phyloP scores from a whole-genome alignment of 1,139 yeast species.

The Pichiaceae sp. region DNA sequence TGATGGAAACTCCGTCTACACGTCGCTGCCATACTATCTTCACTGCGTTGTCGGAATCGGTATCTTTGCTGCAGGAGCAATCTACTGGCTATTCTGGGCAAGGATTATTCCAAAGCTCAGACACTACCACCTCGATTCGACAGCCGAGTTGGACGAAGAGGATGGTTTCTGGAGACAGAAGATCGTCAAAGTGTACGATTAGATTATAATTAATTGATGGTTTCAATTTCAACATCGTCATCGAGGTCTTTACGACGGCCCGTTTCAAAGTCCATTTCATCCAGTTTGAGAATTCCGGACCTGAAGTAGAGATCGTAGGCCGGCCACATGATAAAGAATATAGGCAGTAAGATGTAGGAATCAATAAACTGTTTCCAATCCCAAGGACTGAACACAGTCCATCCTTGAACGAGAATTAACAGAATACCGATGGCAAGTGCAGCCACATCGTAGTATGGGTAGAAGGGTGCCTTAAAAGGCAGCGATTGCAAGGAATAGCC shows the following conservation, averaged over 20 bases:
- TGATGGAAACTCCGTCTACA: conserved; percentile 58
- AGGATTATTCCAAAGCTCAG: conserved; percentile 49
- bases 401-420: conserved; percentile 58
- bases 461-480: conserved; percentile 45
- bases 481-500: conserved; percentile 40
- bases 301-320: conserved; percentile 26
- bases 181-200: conserved; percentile 30
- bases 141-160: conserved; percentile 50
- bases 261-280: conserved; percentile 44
- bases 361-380: conserved; percentile 55
- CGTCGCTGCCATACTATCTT: conserved; percentile 63
- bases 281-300: conserved; percentile 16
- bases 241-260: conserved; percentile 30
- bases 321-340: conserved; percentile 37
- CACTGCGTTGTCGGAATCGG: conserved; percentile 84
- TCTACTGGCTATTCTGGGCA: conserved; percentile 68
- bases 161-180: conserved; percentile 72
- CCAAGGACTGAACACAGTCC: conserved; percentile 59
- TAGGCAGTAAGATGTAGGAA: conserved; percentile 55
- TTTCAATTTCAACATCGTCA: conserved; percentile 6
- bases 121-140: conserved; percentile 49
- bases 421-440: conserved; percentile 45
- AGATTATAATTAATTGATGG: not conserved
- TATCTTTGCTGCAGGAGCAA: conserved; percentile 60
- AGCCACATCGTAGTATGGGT: conserved; percentile 43